These are phyloP conservation scores for Rubroboletus pulcherrimus DNA, from an alignment of 768 basidiomycete species.

Conservation along the genomic window DNA sequence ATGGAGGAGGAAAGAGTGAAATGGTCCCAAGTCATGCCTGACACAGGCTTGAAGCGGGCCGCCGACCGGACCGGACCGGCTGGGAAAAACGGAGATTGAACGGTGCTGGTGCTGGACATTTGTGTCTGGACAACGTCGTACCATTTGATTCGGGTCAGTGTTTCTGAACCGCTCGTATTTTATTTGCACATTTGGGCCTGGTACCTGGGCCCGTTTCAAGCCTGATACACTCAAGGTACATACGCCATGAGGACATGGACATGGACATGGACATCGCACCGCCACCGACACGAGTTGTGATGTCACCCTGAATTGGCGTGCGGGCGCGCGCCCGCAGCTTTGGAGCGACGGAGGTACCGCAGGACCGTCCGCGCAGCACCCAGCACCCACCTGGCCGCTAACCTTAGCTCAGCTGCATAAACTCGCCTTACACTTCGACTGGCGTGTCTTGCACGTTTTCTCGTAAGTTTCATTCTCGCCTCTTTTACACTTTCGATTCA, in stretches of 20 bases:
- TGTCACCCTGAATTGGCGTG: slow-evolving; percentile 25
- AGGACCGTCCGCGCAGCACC: slow-evolving; percentile 13
- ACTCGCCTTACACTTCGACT: slow-evolving; percentile 14
- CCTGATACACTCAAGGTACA: background rate
- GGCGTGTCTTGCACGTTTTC: slow-evolving; percentile 34
- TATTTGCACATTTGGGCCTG: background rate
- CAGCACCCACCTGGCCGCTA: slow-evolving; percentile 7
- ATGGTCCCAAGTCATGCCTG: background rate
- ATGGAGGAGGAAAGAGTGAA: background rate
- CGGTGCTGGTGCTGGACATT: background rate
- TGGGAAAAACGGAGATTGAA: background rate
- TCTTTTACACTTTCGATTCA: slow-evolving; percentile 28
- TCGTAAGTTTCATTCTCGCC: slow-evolving; percentile 24
- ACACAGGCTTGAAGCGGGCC: background rate
- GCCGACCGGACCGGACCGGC: background rate
- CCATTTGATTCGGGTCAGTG: background rate
- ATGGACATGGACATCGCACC: slow-evolving; percentile 8
- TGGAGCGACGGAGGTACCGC: slow-evolving; percentile 5
- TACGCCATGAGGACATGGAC: slow-evolving; percentile 1
- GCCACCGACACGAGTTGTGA: slow-evolving; percentile 27
- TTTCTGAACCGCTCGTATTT: too few relatives aligned
- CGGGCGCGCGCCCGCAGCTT: slow-evolving; percentile 9
- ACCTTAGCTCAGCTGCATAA: slow-evolving; percentile 7
- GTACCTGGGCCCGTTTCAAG: background rate
- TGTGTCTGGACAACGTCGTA: background rate